These are phyloP conservation scores for Fagus sylvatica DNA, from an alignment of 306 rosid genomes.

Conservation along the genomic window DNA sequence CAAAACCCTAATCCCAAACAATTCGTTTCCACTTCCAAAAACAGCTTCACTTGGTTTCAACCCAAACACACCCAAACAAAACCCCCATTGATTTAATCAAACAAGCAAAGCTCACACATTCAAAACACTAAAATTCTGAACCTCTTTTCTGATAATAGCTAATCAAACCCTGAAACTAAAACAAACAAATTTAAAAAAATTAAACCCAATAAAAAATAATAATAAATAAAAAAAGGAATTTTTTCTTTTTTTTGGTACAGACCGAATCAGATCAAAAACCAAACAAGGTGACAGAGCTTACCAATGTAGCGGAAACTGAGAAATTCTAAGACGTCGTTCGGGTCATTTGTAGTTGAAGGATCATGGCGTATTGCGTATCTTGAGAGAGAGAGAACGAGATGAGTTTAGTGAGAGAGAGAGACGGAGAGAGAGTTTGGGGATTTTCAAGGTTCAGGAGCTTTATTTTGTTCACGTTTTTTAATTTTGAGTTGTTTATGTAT, in stretches of 20 bases:
- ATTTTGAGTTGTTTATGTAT: background rate
- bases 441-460: background rate
- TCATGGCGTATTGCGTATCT: slow-evolving; percentile 20
- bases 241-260: background rate
- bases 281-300: slow-evolving; percentile 24
- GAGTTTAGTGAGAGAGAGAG: slow-evolving; percentile 13
- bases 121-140: background rate
- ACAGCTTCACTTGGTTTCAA: slow-evolving; percentile 7
- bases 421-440: background rate
- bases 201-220: background rate
- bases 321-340: slow-evolving; percentile 14
- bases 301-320: slow-evolving; percentile 54
- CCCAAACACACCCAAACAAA: slow-evolving; percentile 23
- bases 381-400: background rate
- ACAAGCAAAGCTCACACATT: slow-evolving; percentile 10
- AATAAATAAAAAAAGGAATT: background rate
- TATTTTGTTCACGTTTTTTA: background rate
- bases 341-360: slow-evolving; percentile 18
- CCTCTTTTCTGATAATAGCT: background rate
- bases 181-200: background rate
- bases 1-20: slow-evolving; percentile 37
- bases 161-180: slow-evolving; percentile 4
- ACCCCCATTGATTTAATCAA: slow-evolving; percentile 10
- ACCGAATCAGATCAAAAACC: slow-evolving; percentile 45
- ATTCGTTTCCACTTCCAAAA: slow-evolving; percentile 19